Evolutionary conservation across 1,139 yeast species (phyloP).

Genomic region (Saccharomyces hybrid): DNA sequence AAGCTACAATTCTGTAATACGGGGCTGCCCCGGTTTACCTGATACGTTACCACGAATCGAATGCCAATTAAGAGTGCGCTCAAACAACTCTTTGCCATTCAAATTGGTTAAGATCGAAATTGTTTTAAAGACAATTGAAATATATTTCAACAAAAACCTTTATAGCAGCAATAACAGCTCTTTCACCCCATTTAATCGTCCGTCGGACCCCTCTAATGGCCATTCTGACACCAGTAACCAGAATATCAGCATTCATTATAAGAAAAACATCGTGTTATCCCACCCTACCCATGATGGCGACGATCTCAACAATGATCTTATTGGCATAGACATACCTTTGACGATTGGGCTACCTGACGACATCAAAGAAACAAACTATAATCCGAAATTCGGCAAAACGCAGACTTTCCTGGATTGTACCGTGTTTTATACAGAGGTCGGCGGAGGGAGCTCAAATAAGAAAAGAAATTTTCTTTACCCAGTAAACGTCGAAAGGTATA

Average conservation of each 20-base stretch:
- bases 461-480: slow-evolving; percentile 19
- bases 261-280: slow-evolving; percentile 34
- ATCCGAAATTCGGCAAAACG: slow-evolving; percentile 29
- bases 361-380: slow-evolving; percentile 39
- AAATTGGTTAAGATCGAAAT: slow-evolving; percentile 60
- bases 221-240: slow-evolving; percentile 31
- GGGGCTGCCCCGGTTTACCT: slow-evolving; percentile 61
- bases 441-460: neutral
- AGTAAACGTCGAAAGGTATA: slow-evolving; percentile 29
- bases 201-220: slow-evolving; percentile 6
- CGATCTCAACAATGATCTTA: slow-evolving; percentile 21
- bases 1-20: slow-evolving; percentile 41
- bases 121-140: slow-evolving; percentile 30
- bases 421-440: slow-evolving; percentile 16
- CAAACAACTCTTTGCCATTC: slow-evolving; percentile 56
- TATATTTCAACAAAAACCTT: slow-evolving; percentile 1
- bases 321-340: slow-evolving; percentile 55
- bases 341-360: slow-evolving; percentile 53
- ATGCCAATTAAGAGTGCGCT: slow-evolving; percentile 31
- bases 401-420: slow-evolving; percentile 27
- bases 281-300: neutral
- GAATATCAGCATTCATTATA: slow-evolving; percentile 27
- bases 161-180: slow-evolving; percentile 8
- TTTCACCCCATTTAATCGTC: slow-evolving; percentile 34
- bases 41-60: slow-evolving; percentile 41